A percentile compares a stretch with the other conserved stretches of the same genome.
These are phyloP conservation scores for Lenwebbia sp. DNA, from an alignment of 345 rosid species.

Conservation along the genomic window DNA sequence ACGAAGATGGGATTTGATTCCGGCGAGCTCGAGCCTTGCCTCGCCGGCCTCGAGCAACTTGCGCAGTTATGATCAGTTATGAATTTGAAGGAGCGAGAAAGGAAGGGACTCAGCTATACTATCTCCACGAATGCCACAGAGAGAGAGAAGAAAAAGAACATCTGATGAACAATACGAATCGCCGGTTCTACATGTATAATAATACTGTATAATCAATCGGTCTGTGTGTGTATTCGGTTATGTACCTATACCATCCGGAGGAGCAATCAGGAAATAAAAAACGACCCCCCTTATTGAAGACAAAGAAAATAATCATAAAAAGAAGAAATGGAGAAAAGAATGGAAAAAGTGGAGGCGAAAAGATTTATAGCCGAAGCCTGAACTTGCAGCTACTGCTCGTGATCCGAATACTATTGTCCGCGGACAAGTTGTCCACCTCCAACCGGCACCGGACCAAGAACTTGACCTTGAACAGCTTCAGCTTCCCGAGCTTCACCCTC, in stretches of 20 bases:
- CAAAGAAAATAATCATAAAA: not conserved
- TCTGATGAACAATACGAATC: not conserved
- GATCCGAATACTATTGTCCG: conserved; percentile 32
- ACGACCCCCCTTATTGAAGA: not conserved
- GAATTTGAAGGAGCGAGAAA: not conserved
- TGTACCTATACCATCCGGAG: not conserved
- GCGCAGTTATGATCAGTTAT: not conserved
- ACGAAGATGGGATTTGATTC: not conserved
- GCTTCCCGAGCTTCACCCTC: conserved; percentile 58
- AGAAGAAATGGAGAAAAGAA: not conserved
- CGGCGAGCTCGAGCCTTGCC: no score
- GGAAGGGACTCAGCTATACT: not conserved
- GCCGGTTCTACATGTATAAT: not conserved
- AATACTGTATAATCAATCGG: not conserved
- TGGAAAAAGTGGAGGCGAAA: not conserved
- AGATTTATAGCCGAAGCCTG: conserved; percentile 36
- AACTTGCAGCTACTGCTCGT: conserved; percentile 52
- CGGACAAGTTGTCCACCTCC: conserved; percentile 35
- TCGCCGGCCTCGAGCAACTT: not conserved
- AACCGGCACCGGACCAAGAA: conserved; percentile 50
- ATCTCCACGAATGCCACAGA: not conserved
- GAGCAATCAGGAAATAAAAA: not conserved
- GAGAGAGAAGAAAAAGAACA: not conserved
- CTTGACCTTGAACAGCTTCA: conserved; percentile 59
- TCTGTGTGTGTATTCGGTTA: not conserved